Base-by-base conservation (phyloP, 2,329 filamentous ascomycete genomes). In the Alternaria novae-zelandiae region DNA sequence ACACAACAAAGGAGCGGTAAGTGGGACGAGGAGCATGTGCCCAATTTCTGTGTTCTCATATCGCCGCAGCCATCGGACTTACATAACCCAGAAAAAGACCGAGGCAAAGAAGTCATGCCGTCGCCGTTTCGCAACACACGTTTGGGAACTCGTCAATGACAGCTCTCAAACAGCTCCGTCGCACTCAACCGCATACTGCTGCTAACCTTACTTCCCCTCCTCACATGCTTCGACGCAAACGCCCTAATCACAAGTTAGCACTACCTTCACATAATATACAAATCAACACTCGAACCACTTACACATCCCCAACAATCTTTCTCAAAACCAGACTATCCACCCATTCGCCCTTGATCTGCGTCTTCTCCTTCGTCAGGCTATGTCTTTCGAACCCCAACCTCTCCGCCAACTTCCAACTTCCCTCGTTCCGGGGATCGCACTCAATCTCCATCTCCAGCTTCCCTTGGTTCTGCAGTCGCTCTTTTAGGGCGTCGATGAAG, bases 351-450 rank as follows among this genome's bases (percentile, higher is more conserved):
- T 79, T 79, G 25, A 71, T 64, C 64, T 78, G 68, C 54, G 59
- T 76, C 17, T 61, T 74, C 26, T 64, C 71, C 59, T 77, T 74
- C 1, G 63, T 71, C 51, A 74, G 44, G 50, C 70, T 71, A n/a
- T 70, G 51, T 51, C 65, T 70, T 25, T 66, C 54, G 36, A 80
- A 79, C 3, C 71, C 76, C 44, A 80, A 44, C 17, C 75, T 44
- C 55, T 78, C 71, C 2, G 77, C 78, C 28, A 80, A 6, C 59
- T 69, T 74, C 69, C 71, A 71, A 28, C 74, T 74, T 9, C 65
- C 63, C 6, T 57, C 63, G 49, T 80, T 80, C 36, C 77, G 57
- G 6, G 78, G 77, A 69, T 80, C 77, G 45, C 76, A 79, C 47
- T 79, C 78, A 58, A 80, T 79, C 44, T 78, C 71, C 49, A 79